phyloP scores from a whole-genome alignment of 257 asterid species.

The Nicotiana paniculata region DNA sequence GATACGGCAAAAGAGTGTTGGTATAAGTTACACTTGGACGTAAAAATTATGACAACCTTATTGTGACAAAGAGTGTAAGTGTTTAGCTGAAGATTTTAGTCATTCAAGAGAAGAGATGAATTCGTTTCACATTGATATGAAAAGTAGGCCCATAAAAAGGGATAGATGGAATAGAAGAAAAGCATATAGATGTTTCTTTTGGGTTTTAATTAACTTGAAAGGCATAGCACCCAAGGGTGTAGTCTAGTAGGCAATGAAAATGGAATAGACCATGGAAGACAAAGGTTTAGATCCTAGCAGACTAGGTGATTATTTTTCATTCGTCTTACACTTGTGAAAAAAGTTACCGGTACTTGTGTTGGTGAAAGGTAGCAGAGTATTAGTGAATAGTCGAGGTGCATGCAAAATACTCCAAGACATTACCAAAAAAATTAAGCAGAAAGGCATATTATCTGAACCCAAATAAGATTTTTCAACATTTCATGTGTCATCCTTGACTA shows the following conservation, averaged over 20 bases:
- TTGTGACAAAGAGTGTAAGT: not conserved
- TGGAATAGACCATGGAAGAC: not conserved
- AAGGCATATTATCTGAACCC: not conserved
- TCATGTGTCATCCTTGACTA: not conserved
- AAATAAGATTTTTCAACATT: not conserved
- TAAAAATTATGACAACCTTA: not conserved
- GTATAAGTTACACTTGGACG: not conserved
- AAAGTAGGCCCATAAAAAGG: not conserved
- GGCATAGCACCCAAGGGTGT: not conserved
- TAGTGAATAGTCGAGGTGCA: not conserved
- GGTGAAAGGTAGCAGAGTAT: not conserved
- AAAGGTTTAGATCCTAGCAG: not conserved
- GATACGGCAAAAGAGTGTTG: not conserved
- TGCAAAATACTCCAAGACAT: not conserved
- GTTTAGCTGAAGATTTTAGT: not conserved
- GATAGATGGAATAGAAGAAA: not conserved
- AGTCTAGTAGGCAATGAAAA: not conserved
- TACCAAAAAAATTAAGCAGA: not conserved
- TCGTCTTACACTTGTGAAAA: not conserved
- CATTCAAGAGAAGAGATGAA: not conserved
- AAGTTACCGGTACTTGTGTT: not conserved
- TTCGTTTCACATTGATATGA: not conserved
- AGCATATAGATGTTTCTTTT: not conserved
- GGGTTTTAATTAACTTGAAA: not conserved
- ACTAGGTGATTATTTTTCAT: not conserved